phyloP scores from a whole-genome alignment of 768 basidiomycete species.

The Botryobasidium botryosum region DNA sequence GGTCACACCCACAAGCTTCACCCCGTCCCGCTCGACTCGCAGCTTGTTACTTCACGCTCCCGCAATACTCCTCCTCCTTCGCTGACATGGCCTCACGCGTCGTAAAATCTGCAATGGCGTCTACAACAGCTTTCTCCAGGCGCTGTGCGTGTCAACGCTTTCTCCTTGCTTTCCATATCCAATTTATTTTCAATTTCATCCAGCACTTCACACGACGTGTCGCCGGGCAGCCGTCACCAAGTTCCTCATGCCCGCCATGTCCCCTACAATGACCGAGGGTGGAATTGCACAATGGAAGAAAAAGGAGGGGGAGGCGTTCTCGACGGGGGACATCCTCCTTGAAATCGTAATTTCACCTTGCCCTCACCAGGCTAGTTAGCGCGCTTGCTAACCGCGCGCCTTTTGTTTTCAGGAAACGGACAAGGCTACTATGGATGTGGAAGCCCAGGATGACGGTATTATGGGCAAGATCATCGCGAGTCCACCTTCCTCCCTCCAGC shows the following conservation, averaged over 20 bases:
- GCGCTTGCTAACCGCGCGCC: neutral
- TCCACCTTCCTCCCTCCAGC: constrained; percentile 6
- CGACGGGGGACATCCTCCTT: constrained; percentile 68
- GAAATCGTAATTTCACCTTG: constrained; percentile 52
- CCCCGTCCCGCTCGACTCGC: no score
- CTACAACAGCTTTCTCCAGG: no score
- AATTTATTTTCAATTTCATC: neutral
- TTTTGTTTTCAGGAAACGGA: constrained; percentile 55
- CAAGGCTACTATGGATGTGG: constrained; percentile 95
- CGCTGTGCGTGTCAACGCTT: no score
- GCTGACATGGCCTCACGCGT: no score
- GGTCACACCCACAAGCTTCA: no score
- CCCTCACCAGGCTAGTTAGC: neutral
- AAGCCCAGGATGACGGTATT: constrained; percentile 93
- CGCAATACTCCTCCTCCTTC: no score
- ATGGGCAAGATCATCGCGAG: constrained; percentile 84
- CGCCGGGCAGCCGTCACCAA: constrained; percentile 46
- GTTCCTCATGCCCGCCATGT: constrained; percentile 92
- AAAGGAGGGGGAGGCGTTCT: constrained; percentile 63
- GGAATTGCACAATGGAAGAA: constrained; percentile 86
- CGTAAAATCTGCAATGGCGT: no score
- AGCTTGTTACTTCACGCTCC: no score
- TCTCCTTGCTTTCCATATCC: no score
- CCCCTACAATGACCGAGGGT: constrained; percentile 92
- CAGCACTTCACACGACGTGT: constrained; percentile 39